phyloP scores from a whole-genome alignment of 1,139 yeast genomes.

The Geotrichum phurueaensis region DNA sequence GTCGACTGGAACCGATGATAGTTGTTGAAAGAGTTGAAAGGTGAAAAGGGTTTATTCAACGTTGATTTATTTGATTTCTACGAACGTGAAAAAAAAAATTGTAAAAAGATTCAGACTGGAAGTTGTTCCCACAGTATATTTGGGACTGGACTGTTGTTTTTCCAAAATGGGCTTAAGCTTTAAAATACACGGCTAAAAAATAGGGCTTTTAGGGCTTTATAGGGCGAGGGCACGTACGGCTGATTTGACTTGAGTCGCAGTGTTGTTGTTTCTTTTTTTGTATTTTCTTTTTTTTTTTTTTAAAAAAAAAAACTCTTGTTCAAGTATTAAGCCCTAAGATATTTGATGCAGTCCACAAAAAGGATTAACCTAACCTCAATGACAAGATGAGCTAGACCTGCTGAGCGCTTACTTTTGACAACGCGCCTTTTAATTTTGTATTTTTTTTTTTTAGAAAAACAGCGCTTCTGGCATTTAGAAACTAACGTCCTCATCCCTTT shows the following conservation, averaged over 20 bases:
- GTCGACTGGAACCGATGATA: conserved; percentile 8
- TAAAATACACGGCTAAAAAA: background rate
- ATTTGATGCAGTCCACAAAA: background rate
- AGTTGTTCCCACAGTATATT: background rate
- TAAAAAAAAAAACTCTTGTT: no score
- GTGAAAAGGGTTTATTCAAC: background rate
- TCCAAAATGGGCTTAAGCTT: background rate
- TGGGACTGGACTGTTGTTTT: background rate
- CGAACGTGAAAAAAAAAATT: background rate
- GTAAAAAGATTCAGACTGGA: background rate
- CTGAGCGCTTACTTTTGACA: background rate
- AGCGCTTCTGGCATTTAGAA: background rate
- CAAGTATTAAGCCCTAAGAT: background rate
- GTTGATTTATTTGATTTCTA: background rate
- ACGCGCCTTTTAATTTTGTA: background rate
- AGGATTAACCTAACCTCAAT: background rate
- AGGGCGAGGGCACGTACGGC: background rate
- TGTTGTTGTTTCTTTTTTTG: background rate
- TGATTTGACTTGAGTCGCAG: background rate
- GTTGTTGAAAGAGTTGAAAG: background rate
- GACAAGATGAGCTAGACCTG: background rate
- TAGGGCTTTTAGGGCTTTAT: background rate
- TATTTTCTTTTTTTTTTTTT: background rate
- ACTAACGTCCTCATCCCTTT: background rate
- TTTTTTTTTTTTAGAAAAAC: background rate